These are phyloP conservation scores for Neofusicoccum sp. DNA, from an alignment of 2,329 filamentous ascomycete genomes.

Conservation along the genomic window DNA sequence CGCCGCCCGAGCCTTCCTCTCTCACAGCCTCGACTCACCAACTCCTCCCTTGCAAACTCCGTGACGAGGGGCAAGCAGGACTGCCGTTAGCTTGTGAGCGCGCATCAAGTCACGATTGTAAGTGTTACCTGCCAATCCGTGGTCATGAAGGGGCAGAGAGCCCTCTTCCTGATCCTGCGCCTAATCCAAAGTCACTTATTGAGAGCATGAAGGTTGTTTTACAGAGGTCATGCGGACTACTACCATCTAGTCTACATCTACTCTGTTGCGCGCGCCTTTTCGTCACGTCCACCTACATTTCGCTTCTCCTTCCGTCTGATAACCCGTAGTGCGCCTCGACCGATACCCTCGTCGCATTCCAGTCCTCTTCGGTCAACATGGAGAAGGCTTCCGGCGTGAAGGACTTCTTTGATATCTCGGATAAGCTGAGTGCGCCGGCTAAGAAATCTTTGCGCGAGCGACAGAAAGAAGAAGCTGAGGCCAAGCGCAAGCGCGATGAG, in stretches of 20 bases:
- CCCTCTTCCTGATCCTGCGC: neutral
- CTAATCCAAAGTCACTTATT: neutral
- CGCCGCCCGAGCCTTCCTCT: neutral
- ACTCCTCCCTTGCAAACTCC: neutral
- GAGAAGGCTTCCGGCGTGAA: conserved; percentile 16
- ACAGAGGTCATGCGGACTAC: neutral
- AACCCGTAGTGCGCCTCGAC: neutral
- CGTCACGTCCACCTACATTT: neutral
- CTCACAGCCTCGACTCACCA: neutral
- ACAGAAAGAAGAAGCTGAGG: conserved; percentile 84
- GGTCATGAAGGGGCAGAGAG: neutral
- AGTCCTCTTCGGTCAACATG: neutral
- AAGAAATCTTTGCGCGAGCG: conserved; percentile 88
- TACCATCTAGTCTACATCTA: neutral
- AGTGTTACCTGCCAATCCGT: neutral
- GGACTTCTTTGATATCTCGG: conserved; percentile 68
- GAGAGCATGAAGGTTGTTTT: neutral
- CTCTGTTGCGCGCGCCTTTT: neutral
- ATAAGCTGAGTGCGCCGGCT: conserved; percentile 76
- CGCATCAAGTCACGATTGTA: neutral
- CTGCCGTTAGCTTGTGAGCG: neutral
- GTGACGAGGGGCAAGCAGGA: neutral
- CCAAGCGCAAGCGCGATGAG: conserved; percentile 78
- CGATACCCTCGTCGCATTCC: neutral
- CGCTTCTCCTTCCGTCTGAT: neutral